Evolutionary conservation across 225 moss, liverwort and hornwort genomes (phyloP), one percentile per base, ranked within the genome.

Genomic region (Pleurozium schreberi): DNA sequence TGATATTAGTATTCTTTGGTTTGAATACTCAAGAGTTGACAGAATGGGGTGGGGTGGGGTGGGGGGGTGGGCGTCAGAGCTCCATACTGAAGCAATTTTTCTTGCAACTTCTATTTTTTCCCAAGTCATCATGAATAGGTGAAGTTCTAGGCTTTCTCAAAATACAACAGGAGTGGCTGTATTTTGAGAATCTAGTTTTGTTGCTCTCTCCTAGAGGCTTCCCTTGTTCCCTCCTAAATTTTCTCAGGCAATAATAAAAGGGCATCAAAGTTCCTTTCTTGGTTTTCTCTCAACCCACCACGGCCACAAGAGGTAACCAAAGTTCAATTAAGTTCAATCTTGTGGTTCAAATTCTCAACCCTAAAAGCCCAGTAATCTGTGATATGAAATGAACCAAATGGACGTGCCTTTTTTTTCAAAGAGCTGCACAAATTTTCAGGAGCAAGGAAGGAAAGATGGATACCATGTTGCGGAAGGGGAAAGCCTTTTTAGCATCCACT

Each of bases 381-480:
- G 57, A 4, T 42, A 58, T 28, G 49, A 12, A 23, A 40, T 60
- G 59, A 45, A 76, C 22, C 60, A 86, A 55, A 50, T 30, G 25
- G 55, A 78, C 33, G 34, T 67, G 59, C 62, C 36, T 15, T 25
- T 59, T 19, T 49, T 33, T 19, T 21, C 49, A 75, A 49, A 22
- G 61, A 70, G 36, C 34, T 8, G 10, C 65, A n/a, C 68, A 14
- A 38, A 68, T 31, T 47, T n/a, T 88, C 45, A 80, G 45, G 60
- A 47, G 31, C 75, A 60, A 65, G 18, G 52, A 60, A 73, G 25
- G 28, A 47, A 61, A 45, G 80, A 81, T 20, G 19, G 73, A 78
- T 92, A 98, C 98, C 95, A 96, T 95, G 86, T 96, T 95, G 61
- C 99, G 96, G 92, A 96, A 99, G 69, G 96, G 99, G 86, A 99